Evolutionary conservation across 108 stramenopile species (phyloP), one percentile per base, ranked within the genome.

Genomic region (Parietichytrium sp.): DNA sequence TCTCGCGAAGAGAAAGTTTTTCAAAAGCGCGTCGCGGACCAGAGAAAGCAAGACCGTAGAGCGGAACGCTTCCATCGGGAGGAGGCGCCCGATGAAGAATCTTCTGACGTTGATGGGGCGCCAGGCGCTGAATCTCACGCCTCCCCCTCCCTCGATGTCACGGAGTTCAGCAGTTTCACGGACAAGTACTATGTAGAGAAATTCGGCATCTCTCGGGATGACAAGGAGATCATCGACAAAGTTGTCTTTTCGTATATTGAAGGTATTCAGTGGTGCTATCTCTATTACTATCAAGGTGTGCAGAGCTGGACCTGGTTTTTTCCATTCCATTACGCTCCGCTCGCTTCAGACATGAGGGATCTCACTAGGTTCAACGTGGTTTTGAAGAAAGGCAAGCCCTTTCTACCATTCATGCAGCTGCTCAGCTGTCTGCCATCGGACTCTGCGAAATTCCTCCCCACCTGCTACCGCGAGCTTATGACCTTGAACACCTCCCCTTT

Each of bases 251-350:
- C 94, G 72, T 96, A 93, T 79, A 61, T 96, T 30, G 95, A 97
- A 83, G 97, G 95, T 6, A 83, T 97, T 13, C 94, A 95, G 83
- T 98, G 98, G 98, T 89, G 89, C 49, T 81, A 96, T 83, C 89
- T 91, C 51, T 98, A 98, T 86, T 98, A 98, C 84, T 96, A 98
- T 88, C 86, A 94, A 55, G 98, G 98, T 54, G 96, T 95, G 86
- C 82, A 52, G 4, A 92, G 92, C 51, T 99, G 98, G 98, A 91
- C 92, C 80, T 99, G 97, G 97, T 99, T 92, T 85, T 99, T 95
- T 82, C 97, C 97, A 4, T 92, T 97, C 83, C 83, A 96, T 55
- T 97, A 99, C 83, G 92, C 88, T 48, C 97, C 98, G 0, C 87
- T 97, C 6, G 89, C 93, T n/a, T 95, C 96, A 1, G 97, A 97